A percentile compares a stretch with the other conserved stretches of the same genome.
phyloP scores from a whole-genome alignment of 164 flowering plant genomes.

The Vitis riparia region DNA sequence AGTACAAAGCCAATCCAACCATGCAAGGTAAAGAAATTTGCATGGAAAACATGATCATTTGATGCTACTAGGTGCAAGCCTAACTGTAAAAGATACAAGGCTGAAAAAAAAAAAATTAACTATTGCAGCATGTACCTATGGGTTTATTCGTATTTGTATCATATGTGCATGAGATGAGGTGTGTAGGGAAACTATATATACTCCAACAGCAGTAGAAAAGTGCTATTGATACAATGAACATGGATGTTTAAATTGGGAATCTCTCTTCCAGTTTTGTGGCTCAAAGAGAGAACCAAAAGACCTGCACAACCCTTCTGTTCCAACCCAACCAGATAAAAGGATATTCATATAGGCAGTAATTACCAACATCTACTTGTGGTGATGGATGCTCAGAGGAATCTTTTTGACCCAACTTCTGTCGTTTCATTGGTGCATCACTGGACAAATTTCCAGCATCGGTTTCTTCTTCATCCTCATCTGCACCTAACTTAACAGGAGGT shows the following conservation, averaged over 20 bases:
- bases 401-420: constrained; percentile 56
- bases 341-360: constrained; percentile 43
- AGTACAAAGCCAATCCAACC: no score
- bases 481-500: constrained; percentile 73
- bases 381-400: constrained; percentile 39
- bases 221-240: no score
- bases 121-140: no score
- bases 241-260: neutral
- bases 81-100: no score
- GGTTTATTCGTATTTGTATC: no score
- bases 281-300: constrained; percentile 1
- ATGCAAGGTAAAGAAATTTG: no score
- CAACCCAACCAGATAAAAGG: constrained; percentile 12
- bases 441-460: constrained; percentile 33
- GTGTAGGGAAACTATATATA: no score
- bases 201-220: no score
- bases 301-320: neutral
- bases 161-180: no score
- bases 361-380: constrained; percentile 76
- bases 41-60: no score
- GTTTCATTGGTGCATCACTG: constrained; percentile 51
- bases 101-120: no score
- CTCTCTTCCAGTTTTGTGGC: neutral
- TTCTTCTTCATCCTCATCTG: constrained; percentile 84
- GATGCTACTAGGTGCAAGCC: no score